These are phyloP conservation scores for Trichoderma sp. DNA, from an alignment of 2,329 filamentous ascomycete species.

Conservation along the genomic window DNA sequence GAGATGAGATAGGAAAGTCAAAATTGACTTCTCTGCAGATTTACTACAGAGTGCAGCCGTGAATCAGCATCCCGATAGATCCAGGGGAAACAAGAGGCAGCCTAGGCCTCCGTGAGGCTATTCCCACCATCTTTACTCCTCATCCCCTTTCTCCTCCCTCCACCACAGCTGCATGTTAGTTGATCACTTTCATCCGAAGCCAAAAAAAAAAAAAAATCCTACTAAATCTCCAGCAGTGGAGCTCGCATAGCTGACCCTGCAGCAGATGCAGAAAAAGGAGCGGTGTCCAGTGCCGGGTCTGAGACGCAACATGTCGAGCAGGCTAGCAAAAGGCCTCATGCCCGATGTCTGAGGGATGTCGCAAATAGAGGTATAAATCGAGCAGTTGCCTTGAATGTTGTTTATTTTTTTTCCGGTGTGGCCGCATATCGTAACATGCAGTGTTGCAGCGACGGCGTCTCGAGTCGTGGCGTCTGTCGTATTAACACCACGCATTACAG, in stretches of 20 bases:
- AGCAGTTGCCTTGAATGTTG: neutral
- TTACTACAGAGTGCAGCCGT: neutral
- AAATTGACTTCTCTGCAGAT: neutral
- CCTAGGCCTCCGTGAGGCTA: neutral
- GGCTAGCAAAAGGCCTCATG: slow-evolving; percentile 7
- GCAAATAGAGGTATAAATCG: neutral
- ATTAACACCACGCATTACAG: neutral
- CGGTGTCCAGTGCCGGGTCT: neutral
- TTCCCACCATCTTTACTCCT: slow-evolving; percentile 8
- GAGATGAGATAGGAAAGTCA: neutral
- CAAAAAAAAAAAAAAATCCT: too few relatives aligned
- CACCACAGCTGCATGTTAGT: slow-evolving; percentile 3
- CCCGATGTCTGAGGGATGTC: neutral
- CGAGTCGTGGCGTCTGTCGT: neutral
- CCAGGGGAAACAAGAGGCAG: neutral
- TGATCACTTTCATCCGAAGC: neutral
- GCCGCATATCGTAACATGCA: neutral
- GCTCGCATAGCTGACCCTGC: neutral
- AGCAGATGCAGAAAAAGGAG: slow-evolving; percentile 4
- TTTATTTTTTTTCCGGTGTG: neutral
- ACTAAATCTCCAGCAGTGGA: neutral
- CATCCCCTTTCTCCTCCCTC: neutral
- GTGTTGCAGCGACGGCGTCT: neutral
- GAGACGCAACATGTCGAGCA: neutral
- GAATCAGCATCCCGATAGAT: neutral